Evolutionary conservation across 2,329 filamentous ascomycete species (phyloP).

Genomic region (Juglanconis juglandina): DNA sequence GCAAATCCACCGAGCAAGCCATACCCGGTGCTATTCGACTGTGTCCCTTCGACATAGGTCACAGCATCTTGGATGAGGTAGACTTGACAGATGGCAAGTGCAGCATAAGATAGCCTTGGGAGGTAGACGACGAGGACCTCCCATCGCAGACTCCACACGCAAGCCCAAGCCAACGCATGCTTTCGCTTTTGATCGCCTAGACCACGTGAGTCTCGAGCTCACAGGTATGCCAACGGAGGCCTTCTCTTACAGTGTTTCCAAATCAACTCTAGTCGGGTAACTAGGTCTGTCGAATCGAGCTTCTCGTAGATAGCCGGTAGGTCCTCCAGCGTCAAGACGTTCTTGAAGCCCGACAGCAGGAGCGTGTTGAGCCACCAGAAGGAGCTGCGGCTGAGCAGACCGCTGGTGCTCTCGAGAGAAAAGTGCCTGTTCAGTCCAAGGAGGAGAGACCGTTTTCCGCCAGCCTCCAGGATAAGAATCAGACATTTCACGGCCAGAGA

Average conservation of each 20-base stretch:
- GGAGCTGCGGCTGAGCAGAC: slow-evolving; percentile 44
- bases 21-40: slow-evolving; percentile 4
- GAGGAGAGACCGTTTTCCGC: slow-evolving; percentile 40
- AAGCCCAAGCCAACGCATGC: slow-evolving; percentile 1
- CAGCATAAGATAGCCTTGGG: slow-evolving; percentile 2
- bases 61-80: slow-evolving; percentile 7
- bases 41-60: background rate
- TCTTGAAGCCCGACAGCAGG: slow-evolving; percentile 27
- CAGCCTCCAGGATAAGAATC: slow-evolving; percentile 41
- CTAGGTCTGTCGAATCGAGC: slow-evolving; percentile 31
- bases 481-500: slow-evolving; percentile 39
- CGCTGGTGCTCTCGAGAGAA: slow-evolving; percentile 49
- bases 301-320: slow-evolving; percentile 19
- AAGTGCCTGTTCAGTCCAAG: slow-evolving; percentile 33
- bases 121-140: background rate
- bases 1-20: slow-evolving; percentile 16
- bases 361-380: slow-evolving; percentile 55
- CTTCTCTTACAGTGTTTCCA: slow-evolving; percentile 25
- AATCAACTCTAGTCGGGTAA: slow-evolving; percentile 33
- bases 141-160: slow-evolving; percentile 1
- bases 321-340: background rate
- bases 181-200: background rate
- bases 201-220: background rate
- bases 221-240: background rate
- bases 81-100: background rate